Percentiles rank a stretch among this genome's conserved stretches.
Conservation (phyloP, 1,284 basidiomycete genomes). For the Papiliotrema laurentii region DNA sequence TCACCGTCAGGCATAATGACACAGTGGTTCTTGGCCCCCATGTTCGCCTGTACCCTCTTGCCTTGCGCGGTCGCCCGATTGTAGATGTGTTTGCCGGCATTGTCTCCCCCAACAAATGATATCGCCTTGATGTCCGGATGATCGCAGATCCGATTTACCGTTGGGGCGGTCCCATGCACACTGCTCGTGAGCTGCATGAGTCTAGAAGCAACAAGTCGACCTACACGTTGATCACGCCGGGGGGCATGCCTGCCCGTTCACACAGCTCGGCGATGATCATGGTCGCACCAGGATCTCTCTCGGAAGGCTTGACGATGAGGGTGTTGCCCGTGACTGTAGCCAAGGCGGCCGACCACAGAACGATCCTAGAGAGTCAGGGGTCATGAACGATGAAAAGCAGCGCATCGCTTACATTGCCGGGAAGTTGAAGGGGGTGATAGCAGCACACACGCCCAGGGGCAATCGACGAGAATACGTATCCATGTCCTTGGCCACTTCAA, state of each 20-base stretch:
- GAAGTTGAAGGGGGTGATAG: slow-evolving; percentile 78
- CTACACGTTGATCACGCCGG: slow-evolving; percentile 72
- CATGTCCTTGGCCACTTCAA: slow-evolving; percentile 97
- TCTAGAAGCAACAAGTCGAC: slow-evolving; percentile 9
- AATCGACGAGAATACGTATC: slow-evolving; percentile 62
- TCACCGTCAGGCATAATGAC: slow-evolving; percentile 90
- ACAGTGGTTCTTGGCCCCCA: slow-evolving; percentile 96
- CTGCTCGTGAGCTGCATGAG: slow-evolving; percentile 40
- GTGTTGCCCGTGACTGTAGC: slow-evolving; percentile 65
- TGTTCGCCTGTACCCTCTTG: slow-evolving; percentile 86
- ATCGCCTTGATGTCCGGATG: slow-evolving; percentile 87
- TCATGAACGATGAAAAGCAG: slow-evolving; percentile 7
- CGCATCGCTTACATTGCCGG: slow-evolving; percentile 61
- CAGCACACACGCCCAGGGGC: slow-evolving; percentile 62
- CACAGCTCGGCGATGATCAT: slow-evolving; percentile 97
- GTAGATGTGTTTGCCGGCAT: slow-evolving; percentile 91
- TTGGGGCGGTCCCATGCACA: slow-evolving; percentile 82
- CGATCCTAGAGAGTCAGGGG: slow-evolving; percentile 65
- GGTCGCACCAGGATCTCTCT: slow-evolving; percentile 91
- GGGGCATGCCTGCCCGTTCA: slow-evolving; percentile 62
- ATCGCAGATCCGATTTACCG: slow-evolving; percentile 93
- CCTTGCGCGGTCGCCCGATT: slow-evolving; percentile 61
- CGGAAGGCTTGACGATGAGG: slow-evolving; percentile 89
- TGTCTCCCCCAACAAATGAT: slow-evolving; percentile 95
- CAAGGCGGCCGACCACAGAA: slow-evolving; percentile 87